Evolutionary conservation across 2,329 filamentous ascomycete species (phyloP).

Genomic region (Capronia coronata): DNA sequence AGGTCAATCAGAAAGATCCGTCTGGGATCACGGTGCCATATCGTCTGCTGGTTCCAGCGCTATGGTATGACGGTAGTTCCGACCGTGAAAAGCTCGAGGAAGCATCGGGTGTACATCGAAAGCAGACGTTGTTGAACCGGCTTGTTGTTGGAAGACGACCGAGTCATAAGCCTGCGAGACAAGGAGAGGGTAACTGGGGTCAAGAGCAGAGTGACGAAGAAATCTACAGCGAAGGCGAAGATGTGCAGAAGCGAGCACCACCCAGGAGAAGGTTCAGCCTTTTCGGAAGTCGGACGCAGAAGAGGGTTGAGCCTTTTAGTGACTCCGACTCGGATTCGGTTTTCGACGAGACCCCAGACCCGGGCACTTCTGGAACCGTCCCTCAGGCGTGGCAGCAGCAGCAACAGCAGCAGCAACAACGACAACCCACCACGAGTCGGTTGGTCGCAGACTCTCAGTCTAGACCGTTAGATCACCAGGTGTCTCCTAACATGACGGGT

Average conservation of each 20-base stretch:
- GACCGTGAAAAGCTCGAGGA: constrained; percentile 28
- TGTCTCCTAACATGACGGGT: constrained; percentile 12
- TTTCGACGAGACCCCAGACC: constrained; percentile 7
- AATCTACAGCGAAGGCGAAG: constrained; percentile 21
- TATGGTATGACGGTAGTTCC: constrained; percentile 48
- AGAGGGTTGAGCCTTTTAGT: constrained; percentile 16
- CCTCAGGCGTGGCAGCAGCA: not conserved
- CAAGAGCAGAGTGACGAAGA: constrained; percentile 28
- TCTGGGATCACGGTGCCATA: constrained; percentile 84
- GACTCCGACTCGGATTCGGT: constrained; percentile 19
- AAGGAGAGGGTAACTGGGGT: constrained; percentile 29
- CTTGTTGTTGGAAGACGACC: constrained; percentile 23
- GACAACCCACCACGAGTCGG: not conserved
- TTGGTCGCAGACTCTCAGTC: not conserved
- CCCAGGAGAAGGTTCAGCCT: constrained; percentile 24
- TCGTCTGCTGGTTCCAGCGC: constrained; percentile 71
- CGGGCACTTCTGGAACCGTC: not conserved
- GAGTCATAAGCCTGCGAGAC: constrained; percentile 21
- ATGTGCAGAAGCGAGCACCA: constrained; percentile 8
- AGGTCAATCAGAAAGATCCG: constrained; percentile 78
- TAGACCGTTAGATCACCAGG: constrained; percentile 3
- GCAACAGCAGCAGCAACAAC: constrained; percentile 3
- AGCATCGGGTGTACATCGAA: constrained; percentile 17
- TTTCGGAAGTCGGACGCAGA: constrained; percentile 24
- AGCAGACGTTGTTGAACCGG: constrained; percentile 23